A percentile compares a stretch with the other conserved stretches of the same genome.
These are phyloP conservation scores for Chaetoceros tenuissimus DNA, from an alignment of 108 stramenopile genomes.

Conservation along the genomic window DNA sequence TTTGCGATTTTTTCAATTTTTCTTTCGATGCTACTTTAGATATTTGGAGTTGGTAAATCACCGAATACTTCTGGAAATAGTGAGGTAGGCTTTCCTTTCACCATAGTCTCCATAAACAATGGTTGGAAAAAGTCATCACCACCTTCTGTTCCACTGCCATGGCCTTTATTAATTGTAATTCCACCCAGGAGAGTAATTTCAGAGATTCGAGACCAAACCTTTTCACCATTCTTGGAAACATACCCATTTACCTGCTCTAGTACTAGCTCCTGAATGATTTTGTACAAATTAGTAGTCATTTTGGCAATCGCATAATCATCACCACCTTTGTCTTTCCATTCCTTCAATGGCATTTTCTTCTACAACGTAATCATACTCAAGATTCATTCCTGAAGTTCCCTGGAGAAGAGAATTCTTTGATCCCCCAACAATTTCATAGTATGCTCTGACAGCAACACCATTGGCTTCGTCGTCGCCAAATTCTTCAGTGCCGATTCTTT, in stretches of 20 bases:
- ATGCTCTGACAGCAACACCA: conserved; percentile 43
- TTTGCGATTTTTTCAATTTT: too few species aligned
- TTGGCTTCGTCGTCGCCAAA: conserved; percentile 18
- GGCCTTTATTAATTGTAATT: conserved; percentile 4
- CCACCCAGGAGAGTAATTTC: conserved; percentile 7
- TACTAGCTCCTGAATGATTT: neutral
- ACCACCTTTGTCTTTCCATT: neutral
- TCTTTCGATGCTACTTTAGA: too few species aligned
- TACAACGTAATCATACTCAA: neutral
- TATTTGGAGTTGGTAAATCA: conserved; percentile 5
- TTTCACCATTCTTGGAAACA: neutral
- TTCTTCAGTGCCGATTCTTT: conserved; percentile 26
- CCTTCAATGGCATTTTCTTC: neutral
- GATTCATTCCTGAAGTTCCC: neutral
- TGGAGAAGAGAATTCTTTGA: too few species aligned
- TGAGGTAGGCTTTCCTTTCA: neutral
- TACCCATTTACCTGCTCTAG: neutral
- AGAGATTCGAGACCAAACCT: neutral
- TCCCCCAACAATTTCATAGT: conserved; percentile 27
- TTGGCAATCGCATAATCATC: neutral
- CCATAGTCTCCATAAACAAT: neutral
- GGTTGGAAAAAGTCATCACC: conserved; percentile 14
- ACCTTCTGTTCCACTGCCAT: conserved; percentile 3
- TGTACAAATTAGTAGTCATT: neutral
- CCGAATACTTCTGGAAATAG: conserved; percentile 6